Percentiles rank a stretch among this genome's conserved stretches.
phyloP scores from a whole-genome alignment of 495 filamentous ascomycete species.

The Halenospora varia region DNA sequence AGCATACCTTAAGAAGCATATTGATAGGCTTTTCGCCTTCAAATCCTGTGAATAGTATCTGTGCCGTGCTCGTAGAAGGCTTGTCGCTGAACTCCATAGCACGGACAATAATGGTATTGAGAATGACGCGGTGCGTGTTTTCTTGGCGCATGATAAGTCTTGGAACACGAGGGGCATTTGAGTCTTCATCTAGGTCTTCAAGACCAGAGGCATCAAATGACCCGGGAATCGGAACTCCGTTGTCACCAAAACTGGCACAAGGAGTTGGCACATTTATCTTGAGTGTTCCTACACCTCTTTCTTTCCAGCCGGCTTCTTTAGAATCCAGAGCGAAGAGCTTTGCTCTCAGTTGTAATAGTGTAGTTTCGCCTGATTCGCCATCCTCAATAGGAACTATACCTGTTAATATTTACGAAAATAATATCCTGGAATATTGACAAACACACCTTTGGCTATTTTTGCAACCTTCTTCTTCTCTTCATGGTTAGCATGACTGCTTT shows the following conservation, averaged over 20 bases:
- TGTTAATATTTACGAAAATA: constrained; percentile 32
- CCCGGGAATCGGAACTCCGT: constrained; percentile 34
- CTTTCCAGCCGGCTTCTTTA: constrained; percentile 72
- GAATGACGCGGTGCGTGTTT: constrained; percentile 75
- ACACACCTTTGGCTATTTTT: constrained; percentile 63
- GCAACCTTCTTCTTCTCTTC: constrained; percentile 59
- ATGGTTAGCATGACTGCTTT: constrained; percentile 35
- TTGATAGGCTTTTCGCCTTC: constrained; percentile 51
- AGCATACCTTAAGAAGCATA: constrained; percentile 67
- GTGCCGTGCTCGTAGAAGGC: constrained; percentile 53
- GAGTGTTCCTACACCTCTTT: constrained; percentile 76
- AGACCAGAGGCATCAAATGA: constrained; percentile 47
- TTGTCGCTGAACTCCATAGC: constrained; percentile 70
- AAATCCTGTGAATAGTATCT: constrained; percentile 50
- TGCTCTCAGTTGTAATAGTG: constrained; percentile 60
- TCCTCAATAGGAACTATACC: constrained; percentile 39
- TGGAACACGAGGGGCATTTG: constrained; percentile 35
- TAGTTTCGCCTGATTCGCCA: constrained; percentile 73
- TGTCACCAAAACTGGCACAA: constrained; percentile 43
- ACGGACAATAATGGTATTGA: constrained; percentile 74
- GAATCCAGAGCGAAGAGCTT: constrained; percentile 70
- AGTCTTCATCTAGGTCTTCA: constrained; percentile 33
- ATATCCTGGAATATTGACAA: neutral
- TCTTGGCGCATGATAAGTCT: constrained; percentile 88
- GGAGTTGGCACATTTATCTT: constrained; percentile 72